Conservation (phyloP, 164 flowering plant species). For the Tetracentron sinense region DNA sequence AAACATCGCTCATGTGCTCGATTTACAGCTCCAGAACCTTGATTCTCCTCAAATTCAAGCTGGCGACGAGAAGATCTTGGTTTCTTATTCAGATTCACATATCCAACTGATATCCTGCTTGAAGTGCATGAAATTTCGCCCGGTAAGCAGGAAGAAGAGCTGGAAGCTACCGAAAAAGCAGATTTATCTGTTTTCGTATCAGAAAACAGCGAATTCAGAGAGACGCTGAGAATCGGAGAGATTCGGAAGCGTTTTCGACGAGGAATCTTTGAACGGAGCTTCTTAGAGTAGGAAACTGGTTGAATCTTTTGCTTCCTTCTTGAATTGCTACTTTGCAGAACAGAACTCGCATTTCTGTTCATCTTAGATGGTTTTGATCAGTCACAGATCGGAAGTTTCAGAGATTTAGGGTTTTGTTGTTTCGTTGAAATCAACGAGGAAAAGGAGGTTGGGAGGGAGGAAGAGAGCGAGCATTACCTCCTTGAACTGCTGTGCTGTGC, state of each 20-base stretch:
- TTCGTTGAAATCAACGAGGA: too few species aligned
- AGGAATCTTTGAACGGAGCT: slow-evolving; percentile 57
- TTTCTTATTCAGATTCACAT: slow-evolving; percentile 4
- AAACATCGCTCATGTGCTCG: slow-evolving; percentile 5
- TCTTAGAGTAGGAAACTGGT: slow-evolving; percentile 24
- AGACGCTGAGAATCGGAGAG: slow-evolving; percentile 30
- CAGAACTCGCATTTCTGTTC: neutral
- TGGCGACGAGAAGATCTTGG: slow-evolving; percentile 17
- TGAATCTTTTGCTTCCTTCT: slow-evolving; percentile 7
- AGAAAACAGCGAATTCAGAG: slow-evolving; percentile 7
- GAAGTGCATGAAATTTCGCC: slow-evolving; percentile 40
- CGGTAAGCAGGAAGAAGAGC: slow-evolving; percentile 27
- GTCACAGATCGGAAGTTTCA: neutral
- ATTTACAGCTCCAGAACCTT: slow-evolving; percentile 7
- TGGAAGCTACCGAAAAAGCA: slow-evolving; percentile 23
- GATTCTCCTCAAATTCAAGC: slow-evolving; percentile 16
- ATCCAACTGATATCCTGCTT: slow-evolving; percentile 24
- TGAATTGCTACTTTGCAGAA: slow-evolving; percentile 10
- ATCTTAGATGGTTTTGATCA: slow-evolving; percentile 11
- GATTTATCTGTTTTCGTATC: slow-evolving; percentile 9
- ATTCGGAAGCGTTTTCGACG: slow-evolving; percentile 41
- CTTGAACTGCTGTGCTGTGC: too few species aligned
- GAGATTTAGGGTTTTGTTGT: too few species aligned
- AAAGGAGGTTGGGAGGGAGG: too few species aligned
- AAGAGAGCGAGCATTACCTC: too few species aligned